These are phyloP conservation scores for Tubosaeta sp. DNA, from an alignment of 768 basidiomycete genomes.

Conservation along the genomic window DNA sequence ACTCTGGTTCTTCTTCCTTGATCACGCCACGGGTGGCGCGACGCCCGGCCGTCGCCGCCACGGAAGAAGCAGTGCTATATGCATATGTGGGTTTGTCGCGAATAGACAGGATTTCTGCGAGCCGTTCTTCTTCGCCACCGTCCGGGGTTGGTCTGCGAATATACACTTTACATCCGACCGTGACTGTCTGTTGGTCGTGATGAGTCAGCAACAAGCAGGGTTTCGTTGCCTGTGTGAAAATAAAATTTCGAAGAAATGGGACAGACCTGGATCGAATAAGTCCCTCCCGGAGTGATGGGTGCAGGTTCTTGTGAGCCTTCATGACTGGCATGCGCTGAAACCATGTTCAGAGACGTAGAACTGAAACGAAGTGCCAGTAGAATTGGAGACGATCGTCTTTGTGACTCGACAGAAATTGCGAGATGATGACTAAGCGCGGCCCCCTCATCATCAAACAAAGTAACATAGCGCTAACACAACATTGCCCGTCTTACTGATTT, in stretches of 20 bases:
- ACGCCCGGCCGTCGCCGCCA: constrained; percentile 20
- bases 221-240: constrained; percentile 22
- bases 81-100: constrained; percentile 75
- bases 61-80: constrained; percentile 34
- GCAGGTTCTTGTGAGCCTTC: constrained; percentile 46
- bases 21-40: constrained; percentile 38
- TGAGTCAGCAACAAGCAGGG: constrained; percentile 29
- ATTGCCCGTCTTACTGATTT: neutral
- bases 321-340: constrained; percentile 29
- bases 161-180: constrained; percentile 94
- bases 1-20: constrained; percentile 46
- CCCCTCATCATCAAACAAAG: neutral
- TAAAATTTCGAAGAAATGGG: constrained; percentile 8
- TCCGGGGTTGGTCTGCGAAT: constrained; percentile 75
- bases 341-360: constrained; percentile 18
- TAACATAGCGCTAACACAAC: neutral
- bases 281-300: constrained; percentile 67
- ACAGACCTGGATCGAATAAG: constrained; percentile 70
- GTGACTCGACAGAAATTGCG: neutral
- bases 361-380: neutral
- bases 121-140: constrained; percentile 79
- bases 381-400: constrained; percentile 4
- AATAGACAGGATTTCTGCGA: constrained; percentile 94
- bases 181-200: constrained; percentile 58
- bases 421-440: constrained; percentile 21